Evolutionary conservation across 2,329 filamentous ascomycete species (phyloP).

Genomic region (Metarhizium humberi): DNA sequence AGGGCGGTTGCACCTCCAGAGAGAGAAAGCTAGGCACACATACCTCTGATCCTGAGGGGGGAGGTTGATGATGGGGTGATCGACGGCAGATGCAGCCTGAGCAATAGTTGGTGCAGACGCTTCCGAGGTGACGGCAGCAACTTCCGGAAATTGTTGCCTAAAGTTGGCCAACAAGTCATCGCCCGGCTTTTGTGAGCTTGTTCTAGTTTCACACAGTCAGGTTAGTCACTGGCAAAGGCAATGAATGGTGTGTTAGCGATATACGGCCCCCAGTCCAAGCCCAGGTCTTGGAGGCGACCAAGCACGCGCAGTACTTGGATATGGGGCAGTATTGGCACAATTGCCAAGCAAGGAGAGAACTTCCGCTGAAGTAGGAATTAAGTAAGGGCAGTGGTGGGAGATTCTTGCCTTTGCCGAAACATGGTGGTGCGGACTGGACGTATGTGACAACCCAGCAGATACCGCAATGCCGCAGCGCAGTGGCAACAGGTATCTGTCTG

Average conservation of each 20-base stretch:
- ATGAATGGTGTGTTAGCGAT: neutral
- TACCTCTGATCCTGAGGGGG: constrained; percentile 19
- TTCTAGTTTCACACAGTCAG: constrained; percentile 33
- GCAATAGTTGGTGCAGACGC: constrained; percentile 30
- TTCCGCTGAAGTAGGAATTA: neutral
- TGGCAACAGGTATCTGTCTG: neutral
- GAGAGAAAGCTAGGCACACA: constrained; percentile 1
- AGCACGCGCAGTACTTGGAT: neutral
- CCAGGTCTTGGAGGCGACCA: neutral
- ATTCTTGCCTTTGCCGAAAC: constrained; percentile 11
- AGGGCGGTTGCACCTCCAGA: neutral
- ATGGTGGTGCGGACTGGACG: constrained; percentile 5
- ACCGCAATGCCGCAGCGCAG: neutral
- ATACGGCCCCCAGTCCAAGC: neutral
- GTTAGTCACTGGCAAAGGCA: neutral
- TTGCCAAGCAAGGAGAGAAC: too few species aligned
- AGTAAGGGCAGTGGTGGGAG: neutral
- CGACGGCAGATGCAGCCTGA: constrained; percentile 20
- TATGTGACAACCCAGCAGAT: neutral
- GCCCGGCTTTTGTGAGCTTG: constrained; percentile 71
- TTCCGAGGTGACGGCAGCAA: constrained; percentile 44
- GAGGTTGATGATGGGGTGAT: constrained; percentile 13
- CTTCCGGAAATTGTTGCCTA: constrained; percentile 71
- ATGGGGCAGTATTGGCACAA: neutral
- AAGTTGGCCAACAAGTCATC: constrained; percentile 76